Evolutionary conservation across 2,329 filamentous ascomycete genomes (phyloP), one percentile per base, ranked within the genome.

Genomic region (Ascochyta viciae-villosae): DNA sequence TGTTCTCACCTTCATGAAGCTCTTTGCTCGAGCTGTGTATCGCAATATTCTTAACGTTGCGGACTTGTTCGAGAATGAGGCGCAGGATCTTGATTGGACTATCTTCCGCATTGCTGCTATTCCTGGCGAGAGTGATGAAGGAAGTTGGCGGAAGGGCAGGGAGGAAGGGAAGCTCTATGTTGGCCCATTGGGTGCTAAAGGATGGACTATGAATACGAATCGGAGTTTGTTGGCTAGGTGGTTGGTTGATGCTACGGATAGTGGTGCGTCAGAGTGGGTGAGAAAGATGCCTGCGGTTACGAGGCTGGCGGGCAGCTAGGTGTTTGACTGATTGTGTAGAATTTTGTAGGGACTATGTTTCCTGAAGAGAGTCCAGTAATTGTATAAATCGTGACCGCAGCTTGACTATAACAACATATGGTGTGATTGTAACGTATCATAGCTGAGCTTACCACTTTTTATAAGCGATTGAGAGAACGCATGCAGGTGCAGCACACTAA

Each of bases 231-330:
- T 56, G 19, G 53, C 53, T 9, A 46, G 53, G 37, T 56, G 53
- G 53, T 19, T 56, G 46, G 42, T 47, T 5, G 53, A 56, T 33
- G 16, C 27, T 22, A 31, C 38, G 2, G 46, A 56, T 26, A 37
- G 41, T 7, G 42, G 39, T 5, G 42, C 35, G 3, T 16, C 10
- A 10, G 41, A 56, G 15, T 56, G 46, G 47, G 47, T 56, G 27
- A 41, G 47, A 37, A 29, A 47, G 37, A 56, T 56, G 53, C 53
- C 53, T 42, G 47, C 47, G 10, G 53, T 56, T 33, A 39, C 46
- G 38, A 41, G 42, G n/a, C 9, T 56, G 41, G 42, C 53, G 16
- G 47, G 53, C 8, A 44, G 35, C 31, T 48, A 33, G 26, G 15
- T 4, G 15, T 6, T 12, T 12, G n/a, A 35, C 10, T 15, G 12